Base-by-base conservation (phyloP, 768 basidiomycete genomes). In the Mrakia blollopis region DNA sequence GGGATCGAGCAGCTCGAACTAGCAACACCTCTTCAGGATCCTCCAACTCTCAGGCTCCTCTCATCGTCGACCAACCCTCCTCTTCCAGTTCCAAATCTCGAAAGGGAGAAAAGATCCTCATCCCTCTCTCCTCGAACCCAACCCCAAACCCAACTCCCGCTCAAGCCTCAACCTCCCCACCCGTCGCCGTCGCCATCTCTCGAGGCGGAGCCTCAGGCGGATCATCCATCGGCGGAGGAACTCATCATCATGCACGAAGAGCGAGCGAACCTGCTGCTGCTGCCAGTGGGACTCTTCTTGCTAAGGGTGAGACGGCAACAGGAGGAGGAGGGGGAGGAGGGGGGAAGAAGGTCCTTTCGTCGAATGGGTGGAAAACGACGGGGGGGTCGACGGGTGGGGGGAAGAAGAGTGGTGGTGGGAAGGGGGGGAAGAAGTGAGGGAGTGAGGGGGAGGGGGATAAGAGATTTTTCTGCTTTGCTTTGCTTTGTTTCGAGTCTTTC, bases 281-380 rank as follows among this genome's bases (percentile, higher is more conserved):
- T 10, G 61, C 28, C 61, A 10, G 28, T 28, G 32, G 25, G 62
- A 18, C 21, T n/a, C 63, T 16, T 18, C 35, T 37, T 28, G 63
- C 6, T 39, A 30, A 9, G 35, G 62, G 11, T 1, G 61, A 63
- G 30, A 30, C 60, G 8, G n/a, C n/a, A 41, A 11, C 44, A 14
- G 44, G 44, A 44, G 62, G 62, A 37, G 30, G 35, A 63, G n/a
- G 23, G 65, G 37, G 65, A 14, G 37, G 39, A 11, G 65, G 63
- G 3, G 63, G 65, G 32, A 68, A 68, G 65, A 68, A 68, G 13
- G 35, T 68, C 21, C 18, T 68, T 21, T 23, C 35, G 5, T n/a
- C 65, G 21, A 68, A 68, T 23, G 65, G 65, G 23, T 68, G 65
- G 65, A 68, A 68, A 23, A 68, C 65, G 65, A 39, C 37, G 39